Percentiles rank a stretch among this genome's conserved stretches.
These are phyloP conservation scores for Nitzschia sp. DNA, from an alignment of 108 stramenopile genomes.

Conservation along the genomic window DNA sequence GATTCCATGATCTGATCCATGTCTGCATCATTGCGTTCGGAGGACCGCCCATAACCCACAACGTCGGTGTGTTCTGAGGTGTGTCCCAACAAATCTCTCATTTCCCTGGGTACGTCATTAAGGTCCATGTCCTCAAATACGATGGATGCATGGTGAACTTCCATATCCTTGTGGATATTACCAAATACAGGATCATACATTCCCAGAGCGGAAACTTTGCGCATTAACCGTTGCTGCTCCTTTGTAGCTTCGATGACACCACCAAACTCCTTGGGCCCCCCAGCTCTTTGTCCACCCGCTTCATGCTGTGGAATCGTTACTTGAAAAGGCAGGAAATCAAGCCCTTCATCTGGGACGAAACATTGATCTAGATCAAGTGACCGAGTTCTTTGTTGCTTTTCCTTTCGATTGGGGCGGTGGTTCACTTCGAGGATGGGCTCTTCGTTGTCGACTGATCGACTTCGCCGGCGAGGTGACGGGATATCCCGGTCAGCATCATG, in stretches of 20 bases:
- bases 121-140: conserved; percentile 33
- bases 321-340: neutral
- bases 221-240: conserved; percentile 28
- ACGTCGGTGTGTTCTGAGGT: conserved; percentile 23
- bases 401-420: neutral
- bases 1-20: neutral
- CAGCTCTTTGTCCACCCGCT: neutral
- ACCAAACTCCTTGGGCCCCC: conserved; percentile 1
- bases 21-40: neutral
- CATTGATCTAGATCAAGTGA: neutral
- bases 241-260: conserved; percentile 22
- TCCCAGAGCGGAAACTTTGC: conserved; percentile 35
- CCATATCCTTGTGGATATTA: conserved; percentile 12
- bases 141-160: conserved; percentile 7
- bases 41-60: neutral
- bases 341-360: neutral
- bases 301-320: neutral
- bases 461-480: neutral
- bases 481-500: neutral
- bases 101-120: conserved; percentile 27
- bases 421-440: neutral
- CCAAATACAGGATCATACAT: conserved; percentile 40
- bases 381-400: neutral
- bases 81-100: conserved; percentile 20
- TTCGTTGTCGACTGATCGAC: conserved; percentile 3